These are phyloP conservation scores for Cordyceps cateniannulata DNA, from an alignment of 2,329 filamentous ascomycete genomes.

Conservation along the genomic window DNA sequence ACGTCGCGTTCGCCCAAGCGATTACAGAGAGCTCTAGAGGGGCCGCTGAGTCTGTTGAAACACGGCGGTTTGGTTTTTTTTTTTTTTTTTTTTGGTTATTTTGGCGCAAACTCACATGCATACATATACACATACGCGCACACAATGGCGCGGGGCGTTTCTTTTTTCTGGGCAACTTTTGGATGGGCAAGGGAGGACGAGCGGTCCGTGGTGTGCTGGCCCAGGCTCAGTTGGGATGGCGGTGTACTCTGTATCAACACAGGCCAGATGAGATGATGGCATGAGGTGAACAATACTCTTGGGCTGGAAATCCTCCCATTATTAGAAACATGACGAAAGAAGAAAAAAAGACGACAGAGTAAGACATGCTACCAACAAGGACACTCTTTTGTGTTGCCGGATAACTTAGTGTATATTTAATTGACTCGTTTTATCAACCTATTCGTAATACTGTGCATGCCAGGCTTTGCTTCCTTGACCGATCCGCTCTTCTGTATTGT, in stretches of 20 bases:
- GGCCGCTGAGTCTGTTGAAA: background rate
- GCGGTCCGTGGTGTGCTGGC: background rate
- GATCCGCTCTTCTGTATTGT: background rate
- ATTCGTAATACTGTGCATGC: background rate
- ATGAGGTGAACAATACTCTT: background rate
- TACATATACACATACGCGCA: background rate
- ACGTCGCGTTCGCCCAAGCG: slow-evolving; percentile 74
- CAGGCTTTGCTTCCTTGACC: background rate
- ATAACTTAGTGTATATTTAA: background rate
- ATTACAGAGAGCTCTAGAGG: slow-evolving; percentile 69
- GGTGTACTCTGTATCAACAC: background rate
- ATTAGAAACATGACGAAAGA: background rate
- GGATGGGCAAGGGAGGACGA: background rate
- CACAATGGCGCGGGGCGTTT: slow-evolving; percentile 6
- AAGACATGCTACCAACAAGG: too few relatives aligned
- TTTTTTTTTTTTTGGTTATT: slow-evolving; percentile 1
- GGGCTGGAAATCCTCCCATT: background rate
- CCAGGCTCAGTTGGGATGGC: background rate
- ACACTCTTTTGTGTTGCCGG: background rate
- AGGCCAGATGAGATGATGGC: background rate
- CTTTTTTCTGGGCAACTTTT: background rate
- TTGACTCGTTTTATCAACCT: background rate
- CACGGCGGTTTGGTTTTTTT: background rate
- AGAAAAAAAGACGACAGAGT: too few relatives aligned
- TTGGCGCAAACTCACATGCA: background rate